These are phyloP conservation scores for Biscogniauxia marginata DNA, from an alignment of 2,329 filamentous ascomycete genomes.

Conservation along the genomic window DNA sequence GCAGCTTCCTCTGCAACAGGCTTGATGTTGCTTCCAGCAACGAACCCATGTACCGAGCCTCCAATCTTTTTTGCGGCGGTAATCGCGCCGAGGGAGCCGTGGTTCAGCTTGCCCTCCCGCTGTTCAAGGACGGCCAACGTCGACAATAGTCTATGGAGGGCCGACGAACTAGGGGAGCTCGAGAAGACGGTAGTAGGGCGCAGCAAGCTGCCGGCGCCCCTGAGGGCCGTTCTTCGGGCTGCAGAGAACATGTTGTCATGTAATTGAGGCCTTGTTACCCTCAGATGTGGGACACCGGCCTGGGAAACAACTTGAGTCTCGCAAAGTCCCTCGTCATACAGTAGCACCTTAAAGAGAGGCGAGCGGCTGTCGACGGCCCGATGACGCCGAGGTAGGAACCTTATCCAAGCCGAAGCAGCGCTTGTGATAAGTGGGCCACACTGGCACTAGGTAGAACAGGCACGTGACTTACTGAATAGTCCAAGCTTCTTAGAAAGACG, in stretches of 20 bases:
- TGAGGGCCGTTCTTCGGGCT: conserved; percentile 28
- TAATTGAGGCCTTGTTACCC: conserved; percentile 5
- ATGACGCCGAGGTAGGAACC: conserved; percentile 12
- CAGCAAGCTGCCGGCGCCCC: conserved; percentile 22
- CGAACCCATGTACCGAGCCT: conserved; percentile 79
- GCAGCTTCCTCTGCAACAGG: conserved; percentile 76
- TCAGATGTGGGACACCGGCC: not conserved
- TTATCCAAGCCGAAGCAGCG: not conserved
- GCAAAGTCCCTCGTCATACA: conserved; percentile 3
- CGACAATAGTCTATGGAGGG: conserved; percentile 70
- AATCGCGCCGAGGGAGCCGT: conserved; percentile 78
- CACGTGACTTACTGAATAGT: conserved; percentile 7
- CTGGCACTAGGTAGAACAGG: too few species aligned
- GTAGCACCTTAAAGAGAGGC: not conserved
- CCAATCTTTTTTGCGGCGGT: conserved; percentile 85
- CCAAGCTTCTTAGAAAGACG: not conserved
- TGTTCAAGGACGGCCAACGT: conserved; percentile 93
- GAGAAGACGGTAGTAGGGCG: conserved; percentile 29
- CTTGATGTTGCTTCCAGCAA: conserved; percentile 79
- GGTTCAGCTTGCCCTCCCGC: conserved; percentile 81
- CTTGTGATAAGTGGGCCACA: not conserved
- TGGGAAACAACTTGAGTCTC: not conserved
- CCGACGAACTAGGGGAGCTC: conserved; percentile 45
- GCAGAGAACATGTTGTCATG: conserved; percentile 29
- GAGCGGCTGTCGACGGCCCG: conserved; percentile 21